A percentile compares a stretch with the other conserved stretches of the same genome.
Evolutionary conservation across 257 asterid species (phyloP).

Genomic region (Solanum virginianum): DNA sequence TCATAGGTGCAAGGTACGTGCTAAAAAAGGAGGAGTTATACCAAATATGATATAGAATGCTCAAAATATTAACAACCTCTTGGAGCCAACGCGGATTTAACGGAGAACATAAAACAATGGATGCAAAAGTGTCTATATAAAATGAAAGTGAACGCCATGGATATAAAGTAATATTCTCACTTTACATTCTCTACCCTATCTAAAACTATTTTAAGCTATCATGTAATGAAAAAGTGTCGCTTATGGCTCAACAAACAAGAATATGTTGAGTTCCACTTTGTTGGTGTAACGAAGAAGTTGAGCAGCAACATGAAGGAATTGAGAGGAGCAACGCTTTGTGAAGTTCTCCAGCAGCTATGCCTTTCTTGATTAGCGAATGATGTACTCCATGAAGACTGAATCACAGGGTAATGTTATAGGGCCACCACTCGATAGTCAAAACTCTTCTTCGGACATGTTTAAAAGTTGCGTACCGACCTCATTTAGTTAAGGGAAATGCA

Average conservation of each 20-base stretch:
- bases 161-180: too few species aligned
- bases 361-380: background rate
- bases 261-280: too few species aligned
- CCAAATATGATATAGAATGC: background rate
- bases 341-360: background rate
- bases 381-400: background rate
- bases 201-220: too few species aligned
- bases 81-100: background rate
- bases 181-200: too few species aligned
- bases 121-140: background rate
- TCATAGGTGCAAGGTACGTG: background rate
- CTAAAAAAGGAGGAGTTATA: background rate
- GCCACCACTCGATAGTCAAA: background rate
- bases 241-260: too few species aligned
- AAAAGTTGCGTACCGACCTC: too few species aligned
- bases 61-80: background rate
- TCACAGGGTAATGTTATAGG: background rate
- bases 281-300: background rate
- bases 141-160: too few species aligned
- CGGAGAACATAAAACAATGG: background rate
- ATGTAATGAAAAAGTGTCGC: too few species aligned
- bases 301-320: too few species aligned
- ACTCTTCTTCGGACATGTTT: constrained; percentile 2
- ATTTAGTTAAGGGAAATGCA: constrained; percentile 5
- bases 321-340: background rate